Base-by-base conservation (phyloP, 2,329 filamentous ascomycete genomes). In the Malbranchea cinnamomea region DNA sequence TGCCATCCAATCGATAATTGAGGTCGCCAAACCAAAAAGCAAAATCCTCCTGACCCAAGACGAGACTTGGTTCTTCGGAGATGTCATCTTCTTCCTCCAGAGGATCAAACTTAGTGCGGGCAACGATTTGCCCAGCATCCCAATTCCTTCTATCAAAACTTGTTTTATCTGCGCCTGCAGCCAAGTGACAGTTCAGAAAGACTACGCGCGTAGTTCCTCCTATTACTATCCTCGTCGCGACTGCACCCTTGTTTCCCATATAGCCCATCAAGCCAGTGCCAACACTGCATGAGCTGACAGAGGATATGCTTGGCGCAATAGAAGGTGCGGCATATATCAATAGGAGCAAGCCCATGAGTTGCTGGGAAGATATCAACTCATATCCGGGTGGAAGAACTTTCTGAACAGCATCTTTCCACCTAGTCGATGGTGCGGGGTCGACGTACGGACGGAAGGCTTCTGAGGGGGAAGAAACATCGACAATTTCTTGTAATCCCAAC, bases 21-120 rank as follows among this genome's bases (percentile, higher is more conserved):
- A 98, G 64, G 52, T 98, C 89, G 5, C 89, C 89, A 46, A 93
- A 81, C 83, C 87, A 95, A 47, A 98, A 94, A 0, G 76, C 74
- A 56, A 94, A 84, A 47, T 98, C 89, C 41, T 92, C 87, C 22
- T 91, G 80, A 1, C 82, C 85, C 39, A 98, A 76, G 20, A 63
- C 69, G 30, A 79, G 73, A 14, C 36, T 40, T 9, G 42, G 34
- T 1, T 65, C 59, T 13, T 76, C 71, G n/a, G 75, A 72, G 21
- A 55, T 50, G 2, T 49, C 54, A 34, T 78, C 71, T 6, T 79
- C 74, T 0, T 67, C 61, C 34, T 77, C 68, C 5, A 91, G 68
- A 0, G 83, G 74, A 5, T 78, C 71, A 44, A 95, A 95, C 38
- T 72, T 75, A 1, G 82, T 78, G 28, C 84, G 74, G 30, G 64